Evolutionary conservation across 176 grass and related monocot genomes (phyloP), one percentile per base, ranked within the genome.

Genomic region (Secale cereale): DNA sequence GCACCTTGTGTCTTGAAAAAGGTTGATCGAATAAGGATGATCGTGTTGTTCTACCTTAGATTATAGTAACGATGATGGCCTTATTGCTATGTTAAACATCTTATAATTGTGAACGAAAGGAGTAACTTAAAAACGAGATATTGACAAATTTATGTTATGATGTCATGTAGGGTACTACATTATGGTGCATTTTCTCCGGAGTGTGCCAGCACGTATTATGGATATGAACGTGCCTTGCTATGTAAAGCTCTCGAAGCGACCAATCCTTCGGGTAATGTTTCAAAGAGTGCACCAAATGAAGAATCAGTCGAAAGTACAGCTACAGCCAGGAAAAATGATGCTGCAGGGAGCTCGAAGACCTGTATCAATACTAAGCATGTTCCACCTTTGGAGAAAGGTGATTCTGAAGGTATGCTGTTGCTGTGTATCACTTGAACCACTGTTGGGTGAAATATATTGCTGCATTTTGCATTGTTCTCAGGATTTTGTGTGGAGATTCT

Each of bases 221-320:
- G 94, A 33, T 98, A 91, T 15, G 95, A 92, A 56, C 84, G 60
- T 35, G 92, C 95, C 36, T 75, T 98, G 39, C 82, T 95, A 25
- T 90, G 82, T 66, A 98, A 93, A 85, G 87, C 89, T 69, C 91
- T 90, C 80, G 91, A 93, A 70, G 95, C 90, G 67, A 67, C 80
- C 15, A 89, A 91, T 83, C 91, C 89, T 52, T 76, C 91, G 28
- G 93, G 89, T 27, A 80, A 85, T 86, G 87, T 95, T 65, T 91
- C 91, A 27, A 89, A 94, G 82, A 81, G 59, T 59, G 36, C 82
- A 30, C 71, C 85, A 29, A 87, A 77, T 69, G 41, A 39, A 28
- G 92, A 88, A 61, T 91, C 88, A 45, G 65, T 30, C 6, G 87
- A 90, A 85, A 87, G 85, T 75, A 71, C 6, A 31, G 27, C 12